Evolutionary conservation across 164 flowering plant genomes (phyloP), one percentile per base, ranked within the genome.

Genomic region (Tinospora cordifolia): DNA sequence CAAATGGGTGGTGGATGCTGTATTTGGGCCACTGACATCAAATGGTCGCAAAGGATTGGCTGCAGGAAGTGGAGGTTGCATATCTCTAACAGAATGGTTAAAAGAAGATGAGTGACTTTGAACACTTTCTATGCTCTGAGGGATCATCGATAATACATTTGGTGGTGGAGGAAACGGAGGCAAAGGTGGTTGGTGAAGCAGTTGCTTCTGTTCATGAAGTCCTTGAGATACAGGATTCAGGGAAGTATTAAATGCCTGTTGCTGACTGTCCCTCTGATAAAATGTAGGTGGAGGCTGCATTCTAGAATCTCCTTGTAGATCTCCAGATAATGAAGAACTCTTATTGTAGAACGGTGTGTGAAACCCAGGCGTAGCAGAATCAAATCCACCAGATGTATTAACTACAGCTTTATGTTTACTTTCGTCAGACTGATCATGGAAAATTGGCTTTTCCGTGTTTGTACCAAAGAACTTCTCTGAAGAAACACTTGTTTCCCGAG

Each of bases 141-240:
- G 76, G 38, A 82, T 46, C n/a, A 78, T 75, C 7, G 96, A 79
- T 54, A 87, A 77, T 47, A 85, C 68, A 26, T 84, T 75, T 62
- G 84, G 72, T 11, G 94, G 92, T 19, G 98, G 96, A 9, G 97
- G 98, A 79, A 86, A 75, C 14, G 94, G 94, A 72, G 98, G 99
- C 75, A 92, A 69, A 65, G 97, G 96, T 49, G 98, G 99, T 71
- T 89, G 97, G 73, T 75, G 84, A 22, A 72, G 76, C 62, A 81
- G 40, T 77, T 38, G 79, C 68, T 85, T 90, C 76, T 80, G 88
- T 36, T 87, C 97, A 79, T 81, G 86, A 68, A 69, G 69, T 72
- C 91, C 94, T 49, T 79, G 89, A 51, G 87, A 78, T 49, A 86
- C 86, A 67, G 79, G n/a, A 34, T 63, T 69, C 15, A 76, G 64